Conservation (phyloP, 495 filamentous ascomycete species). For the Cercophora samala region DNA sequence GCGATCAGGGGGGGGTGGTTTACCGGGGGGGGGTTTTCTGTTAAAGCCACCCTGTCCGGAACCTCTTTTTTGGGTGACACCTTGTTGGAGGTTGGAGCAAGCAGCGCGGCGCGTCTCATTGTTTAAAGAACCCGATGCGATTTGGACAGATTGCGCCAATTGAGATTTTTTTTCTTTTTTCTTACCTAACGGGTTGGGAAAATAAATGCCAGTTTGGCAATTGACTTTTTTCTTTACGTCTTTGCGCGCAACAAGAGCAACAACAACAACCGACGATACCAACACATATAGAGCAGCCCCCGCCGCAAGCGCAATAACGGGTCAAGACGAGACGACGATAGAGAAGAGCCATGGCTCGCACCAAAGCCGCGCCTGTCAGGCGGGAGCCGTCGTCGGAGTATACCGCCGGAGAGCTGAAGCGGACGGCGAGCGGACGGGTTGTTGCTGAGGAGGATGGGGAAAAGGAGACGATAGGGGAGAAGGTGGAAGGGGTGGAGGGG, state of each 20-base stretch:
- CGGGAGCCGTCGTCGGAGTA: slow-evolving; percentile 64
- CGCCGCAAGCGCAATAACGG: too few relatives aligned
- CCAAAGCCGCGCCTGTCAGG: slow-evolving; percentile 66
- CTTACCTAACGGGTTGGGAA: not conserved
- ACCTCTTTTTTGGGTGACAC: slow-evolving; percentile 15
- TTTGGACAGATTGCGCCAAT: slow-evolving; percentile 12
- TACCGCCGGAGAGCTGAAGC: slow-evolving; percentile 35
- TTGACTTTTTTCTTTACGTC: not conserved
- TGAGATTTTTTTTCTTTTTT: not conserved
- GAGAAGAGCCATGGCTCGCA: slow-evolving; percentile 57
- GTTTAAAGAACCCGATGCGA: slow-evolving; percentile 9
- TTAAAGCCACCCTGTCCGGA: slow-evolving; percentile 29
- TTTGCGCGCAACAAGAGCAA: not conserved
- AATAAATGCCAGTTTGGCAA: too few relatives aligned
- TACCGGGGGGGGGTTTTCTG: not conserved
- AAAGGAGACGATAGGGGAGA: slow-evolving; percentile 17
- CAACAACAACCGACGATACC: not conserved
- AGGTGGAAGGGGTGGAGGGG: slow-evolving; percentile 15
- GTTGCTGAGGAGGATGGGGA: slow-evolving; percentile 40
- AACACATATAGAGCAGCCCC: not conserved
- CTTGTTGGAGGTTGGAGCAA: not conserved
- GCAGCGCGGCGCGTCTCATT: not conserved
- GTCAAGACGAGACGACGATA: not conserved
- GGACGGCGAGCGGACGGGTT: slow-evolving; percentile 9
- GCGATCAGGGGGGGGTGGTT: not conserved